Evolutionary conservation across 495 filamentous ascomycete genomes (phyloP).

Genomic region (Daldinia decipiens): DNA sequence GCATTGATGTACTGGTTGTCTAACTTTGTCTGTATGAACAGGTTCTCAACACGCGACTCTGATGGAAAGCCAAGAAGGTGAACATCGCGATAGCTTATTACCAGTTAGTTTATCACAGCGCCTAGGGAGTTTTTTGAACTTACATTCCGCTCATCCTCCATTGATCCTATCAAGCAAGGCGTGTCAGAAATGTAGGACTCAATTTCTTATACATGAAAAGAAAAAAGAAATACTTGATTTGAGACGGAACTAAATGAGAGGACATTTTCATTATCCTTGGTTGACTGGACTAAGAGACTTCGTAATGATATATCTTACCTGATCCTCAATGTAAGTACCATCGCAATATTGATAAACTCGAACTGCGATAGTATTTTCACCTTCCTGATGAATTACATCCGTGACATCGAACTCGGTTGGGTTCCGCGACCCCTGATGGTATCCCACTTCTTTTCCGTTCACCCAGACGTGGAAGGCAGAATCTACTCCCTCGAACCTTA

Average conservation of each 20-base stretch:
- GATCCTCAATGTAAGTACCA: constrained; percentile 73
- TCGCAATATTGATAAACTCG: constrained; percentile 72
- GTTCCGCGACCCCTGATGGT: constrained; percentile 71
- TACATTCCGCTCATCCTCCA: constrained; percentile 52
- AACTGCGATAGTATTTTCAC: constrained; percentile 63
- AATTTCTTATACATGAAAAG: no score
- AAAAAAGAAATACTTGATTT: not conserved
- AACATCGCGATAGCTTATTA: constrained; percentile 67
- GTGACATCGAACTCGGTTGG: constrained; percentile 71
- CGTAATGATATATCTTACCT: constrained; percentile 48
- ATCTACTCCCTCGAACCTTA: constrained; percentile 75
- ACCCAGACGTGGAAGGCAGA: constrained; percentile 73
- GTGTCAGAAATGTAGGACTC: not conserved
- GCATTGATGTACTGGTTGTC: constrained; percentile 66
- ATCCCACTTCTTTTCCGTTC: constrained; percentile 67
- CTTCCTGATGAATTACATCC: constrained; percentile 50
- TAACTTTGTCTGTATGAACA: constrained; percentile 64
- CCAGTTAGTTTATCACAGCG: not conserved
- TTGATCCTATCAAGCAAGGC: constrained; percentile 43
- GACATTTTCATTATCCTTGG: not conserved
- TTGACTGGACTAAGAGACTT: not conserved
- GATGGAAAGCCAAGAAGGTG: constrained; percentile 65
- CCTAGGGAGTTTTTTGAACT: not conserved
- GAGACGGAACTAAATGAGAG: not conserved
- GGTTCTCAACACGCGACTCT: constrained; percentile 65